Evolutionary conservation across 352 stramenopile species (phyloP).

Genomic region (Pythium plurisporium): DNA sequence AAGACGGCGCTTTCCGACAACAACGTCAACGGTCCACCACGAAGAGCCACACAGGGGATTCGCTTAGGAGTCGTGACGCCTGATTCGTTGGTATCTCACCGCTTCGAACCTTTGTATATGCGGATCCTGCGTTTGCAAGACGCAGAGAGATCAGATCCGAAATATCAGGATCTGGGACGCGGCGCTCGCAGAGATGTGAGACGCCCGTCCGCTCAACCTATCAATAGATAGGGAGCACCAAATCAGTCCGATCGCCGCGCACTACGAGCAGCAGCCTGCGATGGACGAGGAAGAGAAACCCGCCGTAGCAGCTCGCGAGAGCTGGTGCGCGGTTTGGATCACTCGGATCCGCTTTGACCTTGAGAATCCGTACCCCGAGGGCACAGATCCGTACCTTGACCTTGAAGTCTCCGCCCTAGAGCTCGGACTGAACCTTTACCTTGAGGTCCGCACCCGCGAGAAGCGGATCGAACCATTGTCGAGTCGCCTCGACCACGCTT

Average conservation of each 20-base stretch:
- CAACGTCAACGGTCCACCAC: too few relatives aligned
- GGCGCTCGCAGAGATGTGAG: neutral
- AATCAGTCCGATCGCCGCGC: neutral
- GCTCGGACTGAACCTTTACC: too few relatives aligned
- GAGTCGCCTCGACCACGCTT: neutral
- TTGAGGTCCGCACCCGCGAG: neutral
- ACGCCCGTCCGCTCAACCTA: neutral
- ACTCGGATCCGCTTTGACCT: neutral
- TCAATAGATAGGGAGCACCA: neutral
- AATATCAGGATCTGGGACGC: neutral
- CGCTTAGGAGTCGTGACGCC: too few relatives aligned
- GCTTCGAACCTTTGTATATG: neutral
- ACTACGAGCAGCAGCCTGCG: neutral
- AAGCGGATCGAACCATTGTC: neutral
- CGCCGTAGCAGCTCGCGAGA: neutral
- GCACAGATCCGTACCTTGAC: neutral
- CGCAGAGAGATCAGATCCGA: slow-evolving; percentile 4
- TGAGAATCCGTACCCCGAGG: neutral
- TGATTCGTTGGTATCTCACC: too few relatives aligned
- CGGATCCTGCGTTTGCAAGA: slow-evolving; percentile 5
- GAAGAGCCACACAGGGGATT: too few relatives aligned
- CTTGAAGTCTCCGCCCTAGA: too few relatives aligned
- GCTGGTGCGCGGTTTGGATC: neutral
- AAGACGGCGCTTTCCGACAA: slow-evolving; percentile 1
- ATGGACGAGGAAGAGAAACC: neutral